These are phyloP conservation scores for Fusarium sp. DNA, from an alignment of 2,329 filamentous ascomycete species.

Conservation along the genomic window DNA sequence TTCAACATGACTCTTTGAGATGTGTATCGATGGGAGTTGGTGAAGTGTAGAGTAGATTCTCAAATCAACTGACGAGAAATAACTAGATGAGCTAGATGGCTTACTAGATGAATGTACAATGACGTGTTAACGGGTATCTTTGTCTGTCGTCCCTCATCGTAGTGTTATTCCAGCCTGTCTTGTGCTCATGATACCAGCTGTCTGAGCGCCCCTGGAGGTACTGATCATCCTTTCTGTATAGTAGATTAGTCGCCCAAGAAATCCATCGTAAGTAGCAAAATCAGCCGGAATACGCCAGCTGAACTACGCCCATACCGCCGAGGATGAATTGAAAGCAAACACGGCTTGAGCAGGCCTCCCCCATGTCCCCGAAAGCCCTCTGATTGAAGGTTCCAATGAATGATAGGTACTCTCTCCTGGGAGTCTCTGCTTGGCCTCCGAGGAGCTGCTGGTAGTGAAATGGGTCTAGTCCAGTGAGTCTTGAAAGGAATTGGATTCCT, in stretches of 20 bases:
- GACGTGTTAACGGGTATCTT: neutral
- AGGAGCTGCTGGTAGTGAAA: too few species aligned
- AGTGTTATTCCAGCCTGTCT: neutral
- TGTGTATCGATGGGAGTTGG: slow-evolving; percentile 23
- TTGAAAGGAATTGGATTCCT: neutral
- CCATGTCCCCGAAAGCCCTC: neutral
- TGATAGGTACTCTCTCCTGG: too few species aligned
- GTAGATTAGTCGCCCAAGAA: neutral
- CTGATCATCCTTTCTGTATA: neutral
- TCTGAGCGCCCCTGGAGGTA: neutral
- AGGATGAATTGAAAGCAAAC: neutral
- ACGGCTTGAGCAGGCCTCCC: neutral
- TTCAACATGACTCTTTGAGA: slow-evolving; percentile 17
- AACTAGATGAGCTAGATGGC: slow-evolving; percentile 30
- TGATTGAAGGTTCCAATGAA: neutral
- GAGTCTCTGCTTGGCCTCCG: neutral
- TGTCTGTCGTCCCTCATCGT: neutral
- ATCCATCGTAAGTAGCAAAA: neutral
- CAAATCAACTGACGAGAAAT: slow-evolving; percentile 38
- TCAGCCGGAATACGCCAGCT: neutral
- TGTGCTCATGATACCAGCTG: neutral
- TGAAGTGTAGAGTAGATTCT: slow-evolving; percentile 39
- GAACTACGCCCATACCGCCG: neutral
- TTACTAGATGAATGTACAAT: slow-evolving; percentile 23
- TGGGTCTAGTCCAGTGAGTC: neutral